Evolutionary conservation across 768 basidiomycete genomes (phyloP).

Genomic region (Trametes villosa): DNA sequence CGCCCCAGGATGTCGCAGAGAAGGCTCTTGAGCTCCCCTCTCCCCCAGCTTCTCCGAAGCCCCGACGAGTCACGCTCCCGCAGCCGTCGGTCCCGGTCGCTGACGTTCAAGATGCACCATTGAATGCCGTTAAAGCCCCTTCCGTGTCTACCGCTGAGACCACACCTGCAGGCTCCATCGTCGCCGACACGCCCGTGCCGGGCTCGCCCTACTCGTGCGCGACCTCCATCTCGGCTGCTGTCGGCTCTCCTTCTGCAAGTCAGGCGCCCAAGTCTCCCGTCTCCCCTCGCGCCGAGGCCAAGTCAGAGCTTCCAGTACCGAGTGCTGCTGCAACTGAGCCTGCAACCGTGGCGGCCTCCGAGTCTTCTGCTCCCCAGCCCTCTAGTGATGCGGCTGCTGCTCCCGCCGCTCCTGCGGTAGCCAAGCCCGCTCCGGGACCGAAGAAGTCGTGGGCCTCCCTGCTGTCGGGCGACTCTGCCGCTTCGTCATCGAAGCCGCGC

Average conservation of each 20-base stretch:
- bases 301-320: slow-evolving; percentile 4
- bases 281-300: not conserved
- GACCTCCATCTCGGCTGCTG: slow-evolving; percentile 55
- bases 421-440: slow-evolving; percentile 24
- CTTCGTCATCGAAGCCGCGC: slow-evolving; percentile 45
- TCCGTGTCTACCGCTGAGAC: slow-evolving; percentile 56
- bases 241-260: slow-evolving; percentile 16
- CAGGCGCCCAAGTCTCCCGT: slow-evolving; percentile 9
- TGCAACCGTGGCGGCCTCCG: not conserved
- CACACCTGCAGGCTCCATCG: slow-evolving; percentile 53
- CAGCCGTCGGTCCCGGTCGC: not conserved
- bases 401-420: slow-evolving; percentile 15
- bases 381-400: not conserved
- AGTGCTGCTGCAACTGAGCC: not conserved
- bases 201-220: slow-evolving; percentile 63
- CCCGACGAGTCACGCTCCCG: slow-evolving; percentile 13
- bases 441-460: slow-evolving; percentile 83
- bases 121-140: slow-evolving; percentile 40
- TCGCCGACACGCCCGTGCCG: slow-evolving; percentile 50
- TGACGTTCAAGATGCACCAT: slow-evolving; percentile 10
- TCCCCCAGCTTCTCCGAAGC: slow-evolving; percentile 43
- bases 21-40: slow-evolving; percentile 57
- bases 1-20: slow-evolving; percentile 61
- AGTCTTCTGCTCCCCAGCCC: not conserved
- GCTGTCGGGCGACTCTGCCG: slow-evolving; percentile 47